Evolutionary conservation across 192 early-diverging fungal species (phyloP).

Genomic region (Dissophora globulifera): DNA sequence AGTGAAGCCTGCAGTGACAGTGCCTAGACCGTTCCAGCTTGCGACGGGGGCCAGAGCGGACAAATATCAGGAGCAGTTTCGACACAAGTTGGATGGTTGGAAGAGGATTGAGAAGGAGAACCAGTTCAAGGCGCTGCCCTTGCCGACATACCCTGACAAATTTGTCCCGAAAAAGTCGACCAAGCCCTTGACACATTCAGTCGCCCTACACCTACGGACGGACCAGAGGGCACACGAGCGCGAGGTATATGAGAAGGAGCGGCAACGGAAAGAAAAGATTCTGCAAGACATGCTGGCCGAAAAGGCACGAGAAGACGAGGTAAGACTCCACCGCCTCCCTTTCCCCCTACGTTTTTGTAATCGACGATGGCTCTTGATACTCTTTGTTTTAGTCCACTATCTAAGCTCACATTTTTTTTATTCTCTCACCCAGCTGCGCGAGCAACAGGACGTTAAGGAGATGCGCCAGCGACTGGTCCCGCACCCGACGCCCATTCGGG

Average conservation of each 20-base stretch:
- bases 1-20: conserved; percentile 55
- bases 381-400: not conserved
- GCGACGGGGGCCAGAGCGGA: conserved; percentile 61
- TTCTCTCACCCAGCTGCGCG: not conserved
- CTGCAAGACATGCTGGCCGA: conserved; percentile 21
- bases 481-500: conserved; percentile 31
- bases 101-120: conserved; percentile 43
- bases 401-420: not conserved
- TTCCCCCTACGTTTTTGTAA: not conserved
- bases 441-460: conserved; percentile 20
- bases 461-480: conserved; percentile 22
- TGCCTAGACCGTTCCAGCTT: conserved; percentile 70
- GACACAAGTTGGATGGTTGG: conserved; percentile 55
- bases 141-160: conserved; percentile 50
- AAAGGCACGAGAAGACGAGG: conserved; percentile 44
- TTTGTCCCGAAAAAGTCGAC: conserved; percentile 68
- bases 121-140: conserved; percentile 65
- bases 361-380: not conserved
- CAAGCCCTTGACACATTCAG: conserved; percentile 65
- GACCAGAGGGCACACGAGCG: conserved; percentile 67
- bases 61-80: conserved; percentile 52
- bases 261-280: conserved; percentile 22
- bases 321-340: not conserved
- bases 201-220: conserved; percentile 57
- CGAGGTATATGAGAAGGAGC: conserved; percentile 62